Percentiles rank a stretch among this genome's conserved stretches.
phyloP scores from a whole-genome alignment of 768 basidiomycete genomes.

The Leccinum obscurum region DNA sequence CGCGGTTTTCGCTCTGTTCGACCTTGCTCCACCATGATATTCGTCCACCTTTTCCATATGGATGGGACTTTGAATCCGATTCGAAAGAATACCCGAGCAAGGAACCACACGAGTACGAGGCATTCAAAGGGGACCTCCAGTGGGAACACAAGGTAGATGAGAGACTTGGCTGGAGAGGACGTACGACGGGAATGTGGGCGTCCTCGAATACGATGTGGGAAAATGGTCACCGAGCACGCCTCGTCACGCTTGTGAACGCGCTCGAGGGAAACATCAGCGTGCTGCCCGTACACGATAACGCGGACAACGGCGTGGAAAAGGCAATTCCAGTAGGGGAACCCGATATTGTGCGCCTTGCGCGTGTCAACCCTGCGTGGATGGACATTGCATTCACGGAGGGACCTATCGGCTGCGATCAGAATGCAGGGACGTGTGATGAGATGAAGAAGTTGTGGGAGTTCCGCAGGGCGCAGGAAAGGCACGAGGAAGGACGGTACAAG shows the following conservation, averaged over 20 bases:
- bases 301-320: not conserved
- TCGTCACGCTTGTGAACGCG: slow-evolving; percentile 46
- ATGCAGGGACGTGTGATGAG: slow-evolving; percentile 36
- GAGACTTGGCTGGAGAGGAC: slow-evolving; percentile 70
- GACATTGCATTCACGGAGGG: slow-evolving; percentile 58
- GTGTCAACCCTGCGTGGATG: slow-evolving; percentile 54
- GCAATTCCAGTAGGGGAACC: slow-evolving; percentile 37
- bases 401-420: slow-evolving; percentile 42
- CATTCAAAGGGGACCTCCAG: slow-evolving; percentile 48
- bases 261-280: slow-evolving; percentile 40
- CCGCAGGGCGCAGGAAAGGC: slow-evolving; percentile 41
- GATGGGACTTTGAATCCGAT: slow-evolving; percentile 45
- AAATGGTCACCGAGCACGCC: slow-evolving; percentile 47
- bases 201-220: slow-evolving; percentile 44
- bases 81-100: not conserved
- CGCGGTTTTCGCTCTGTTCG: slow-evolving; percentile 53
- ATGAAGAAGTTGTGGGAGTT: slow-evolving; percentile 53
- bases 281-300: slow-evolving; percentile 32
- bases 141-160: slow-evolving; percentile 68
- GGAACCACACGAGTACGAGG: slow-evolving; percentile 18
- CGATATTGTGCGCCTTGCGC: slow-evolving; percentile 35
- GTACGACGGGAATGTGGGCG: slow-evolving; percentile 64
- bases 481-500: slow-evolving; percentile 57
- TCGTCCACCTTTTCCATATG: slow-evolving; percentile 47
- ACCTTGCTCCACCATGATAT: slow-evolving; percentile 58